Conservation (phyloP, 805 yeast species). For the Kregervanrija delftensis region DNA sequence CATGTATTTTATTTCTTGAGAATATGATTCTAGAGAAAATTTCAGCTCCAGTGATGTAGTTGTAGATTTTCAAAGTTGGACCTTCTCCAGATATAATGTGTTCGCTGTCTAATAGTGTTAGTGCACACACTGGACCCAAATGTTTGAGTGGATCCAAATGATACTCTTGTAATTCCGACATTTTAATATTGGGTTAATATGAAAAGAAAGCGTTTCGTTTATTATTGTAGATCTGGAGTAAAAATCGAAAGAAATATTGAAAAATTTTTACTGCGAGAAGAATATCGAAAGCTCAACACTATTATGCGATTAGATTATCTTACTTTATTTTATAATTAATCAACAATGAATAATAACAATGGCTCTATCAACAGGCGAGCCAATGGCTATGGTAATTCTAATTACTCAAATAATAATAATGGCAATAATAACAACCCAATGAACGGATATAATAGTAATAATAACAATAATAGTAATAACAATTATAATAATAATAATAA, state of each 20-base stretch:
- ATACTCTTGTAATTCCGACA: neutral
- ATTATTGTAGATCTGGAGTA: neutral
- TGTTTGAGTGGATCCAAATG: constrained; percentile 24
- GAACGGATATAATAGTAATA: neutral
- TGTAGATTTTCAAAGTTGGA: constrained; percentile 50
- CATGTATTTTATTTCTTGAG: constrained; percentile 74
- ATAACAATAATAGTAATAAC: neutral
- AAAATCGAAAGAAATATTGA: neutral
- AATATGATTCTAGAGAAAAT: constrained; percentile 43
- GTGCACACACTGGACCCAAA: constrained; percentile 67
- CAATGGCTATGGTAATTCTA: too few relatives aligned
- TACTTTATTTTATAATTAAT: too few relatives aligned
- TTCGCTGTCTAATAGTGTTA: constrained; percentile 33
- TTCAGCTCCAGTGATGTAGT: constrained; percentile 30
- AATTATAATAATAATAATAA: neutral
- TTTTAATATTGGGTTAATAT: neutral
- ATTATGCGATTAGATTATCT: too few relatives aligned
- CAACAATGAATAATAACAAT: too few relatives aligned
- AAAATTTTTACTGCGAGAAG: neutral
- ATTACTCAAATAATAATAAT: neutral
- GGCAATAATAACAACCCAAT: neutral
- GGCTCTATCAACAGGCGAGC: too few relatives aligned
- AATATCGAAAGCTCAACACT: too few relatives aligned
- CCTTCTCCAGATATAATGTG: constrained; percentile 64
- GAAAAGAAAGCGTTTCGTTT: too few relatives aligned